Evolutionary conservation across 257 asterid species (phyloP), one percentile per base, ranked within the genome.

Genomic region (Asclepias syriaca): DNA sequence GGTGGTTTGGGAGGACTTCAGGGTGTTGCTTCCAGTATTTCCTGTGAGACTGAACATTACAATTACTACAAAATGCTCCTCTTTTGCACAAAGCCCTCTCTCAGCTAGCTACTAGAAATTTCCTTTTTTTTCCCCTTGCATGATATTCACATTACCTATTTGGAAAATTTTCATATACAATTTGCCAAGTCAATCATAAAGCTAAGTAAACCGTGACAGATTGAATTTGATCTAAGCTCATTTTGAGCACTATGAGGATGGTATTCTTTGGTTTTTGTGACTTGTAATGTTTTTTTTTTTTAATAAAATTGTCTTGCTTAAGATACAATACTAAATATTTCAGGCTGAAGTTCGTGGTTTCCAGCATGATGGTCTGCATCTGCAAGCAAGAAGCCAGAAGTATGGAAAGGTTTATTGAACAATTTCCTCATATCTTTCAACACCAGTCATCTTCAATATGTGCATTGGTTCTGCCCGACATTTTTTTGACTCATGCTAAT

Each of bases 261-360:
- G 19, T 67, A 46, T 21, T 67, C 10, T 12, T 29, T 50, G 72
- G 8, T 68, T 53, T 24, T 40, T 53, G 9, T 69, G 29, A 29
- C 43, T 12, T 7, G 14, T 53, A n/a, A 24, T n/a, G 11, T 22
- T 18, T 3, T 19, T 15, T 22, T 16, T 39, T 22, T n/a, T 29
- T 1, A 29, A 29, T 0, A 70, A 51, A 53, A 34, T 10, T 22
- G 0, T 3, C 48, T 37, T 29, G 5, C 15, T 54, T 34, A 63
- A 63, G 24, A 6, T 8, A 18, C 27, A 69, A 69, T 50, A 7
- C 50, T 68, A 40, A 49, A 9, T 51, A 27, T 29, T 81, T 68
- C 84, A 89, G 97, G 96, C 97, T 76, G 99, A 94, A 84, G 97
- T 94, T 65, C 95, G 96, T 67, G 96, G 96, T 72, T 78, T 91